phyloP scores from a whole-genome alignment of 805 yeast species.

The Yarrowia osloensis region DNA sequence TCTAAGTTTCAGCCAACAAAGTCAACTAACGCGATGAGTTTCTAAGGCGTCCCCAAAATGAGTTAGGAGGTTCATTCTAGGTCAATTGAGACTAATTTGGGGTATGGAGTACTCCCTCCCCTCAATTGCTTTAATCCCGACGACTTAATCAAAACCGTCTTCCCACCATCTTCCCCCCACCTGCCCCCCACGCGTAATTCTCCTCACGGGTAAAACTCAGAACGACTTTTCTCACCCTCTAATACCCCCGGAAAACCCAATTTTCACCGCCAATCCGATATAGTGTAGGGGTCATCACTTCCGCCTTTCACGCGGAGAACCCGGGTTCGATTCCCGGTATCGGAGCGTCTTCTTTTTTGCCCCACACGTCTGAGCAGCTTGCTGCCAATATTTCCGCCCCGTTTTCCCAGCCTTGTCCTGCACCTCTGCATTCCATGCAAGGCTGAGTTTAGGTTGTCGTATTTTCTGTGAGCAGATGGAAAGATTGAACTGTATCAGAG shows the following conservation, averaged over 20 bases:
- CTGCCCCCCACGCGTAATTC: neutral
- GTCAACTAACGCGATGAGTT: no score
- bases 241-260: neutral
- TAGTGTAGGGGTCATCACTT: conserved; percentile 32
- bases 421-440: neutral
- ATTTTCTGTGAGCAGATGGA: no score
- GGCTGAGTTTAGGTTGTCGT: conserved; percentile 15
- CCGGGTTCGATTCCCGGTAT: conserved; percentile 31
- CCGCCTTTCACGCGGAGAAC: conserved; percentile 29
- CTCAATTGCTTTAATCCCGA: no score
- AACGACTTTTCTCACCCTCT: neutral
- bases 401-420: neutral
- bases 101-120: no score
- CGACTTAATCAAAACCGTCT: no score
- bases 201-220: neutral
- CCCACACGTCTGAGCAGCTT: neutral
- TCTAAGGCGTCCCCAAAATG: no score
- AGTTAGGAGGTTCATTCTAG: no score
- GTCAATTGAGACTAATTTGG: no score
- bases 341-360: conserved; percentile 4
- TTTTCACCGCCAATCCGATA: conserved; percentile 19
- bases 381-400: neutral
- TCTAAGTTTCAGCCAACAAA: no score
- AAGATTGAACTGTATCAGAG: neutral
- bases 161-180: no score